Evolutionary conservation across 257 asterid species (phyloP).

Genomic region (Henckelia pumila): DNA sequence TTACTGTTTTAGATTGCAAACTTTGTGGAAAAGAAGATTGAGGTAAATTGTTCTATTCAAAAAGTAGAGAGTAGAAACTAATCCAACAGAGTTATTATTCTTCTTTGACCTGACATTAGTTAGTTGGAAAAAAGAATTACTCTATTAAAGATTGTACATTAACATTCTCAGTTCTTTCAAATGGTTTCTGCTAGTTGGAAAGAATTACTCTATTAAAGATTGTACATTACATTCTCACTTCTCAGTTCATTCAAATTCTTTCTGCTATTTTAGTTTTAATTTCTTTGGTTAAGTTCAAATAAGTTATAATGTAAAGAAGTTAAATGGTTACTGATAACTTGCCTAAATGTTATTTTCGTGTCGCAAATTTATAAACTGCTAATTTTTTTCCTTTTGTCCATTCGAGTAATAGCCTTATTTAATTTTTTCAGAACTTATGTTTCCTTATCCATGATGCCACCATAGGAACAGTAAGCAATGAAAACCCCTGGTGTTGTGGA

Average conservation of each 20-base stretch:
- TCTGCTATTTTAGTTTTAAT: background rate
- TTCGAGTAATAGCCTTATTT: background rate
- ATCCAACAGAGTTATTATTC: background rate
- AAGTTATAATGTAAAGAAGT: background rate
- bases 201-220: background rate
- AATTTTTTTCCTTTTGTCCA: background rate
- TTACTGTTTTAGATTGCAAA: background rate
- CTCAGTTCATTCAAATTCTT: slow-evolving; percentile 2
- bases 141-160: no score
- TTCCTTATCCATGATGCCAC: background rate
- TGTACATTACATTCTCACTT: background rate
- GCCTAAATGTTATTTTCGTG: background rate
- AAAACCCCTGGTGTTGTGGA: background rate
- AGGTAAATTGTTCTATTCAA: background rate
- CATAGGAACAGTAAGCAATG: background rate
- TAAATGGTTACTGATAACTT: no score
- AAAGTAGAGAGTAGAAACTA: background rate
- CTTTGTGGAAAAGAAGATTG: background rate
- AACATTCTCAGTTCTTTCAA: background rate
- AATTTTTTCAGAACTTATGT: no score
- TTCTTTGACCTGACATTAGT: background rate
- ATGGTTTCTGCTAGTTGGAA: slow-evolving; percentile 2
- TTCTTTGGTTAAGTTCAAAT: background rate
- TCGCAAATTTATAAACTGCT: no score
- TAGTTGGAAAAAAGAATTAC: slow-evolving; percentile 5